phyloP scores from a whole-genome alignment of 1,284 basidiomycete genomes.

The Apiotrichum veenhuisii region DNA sequence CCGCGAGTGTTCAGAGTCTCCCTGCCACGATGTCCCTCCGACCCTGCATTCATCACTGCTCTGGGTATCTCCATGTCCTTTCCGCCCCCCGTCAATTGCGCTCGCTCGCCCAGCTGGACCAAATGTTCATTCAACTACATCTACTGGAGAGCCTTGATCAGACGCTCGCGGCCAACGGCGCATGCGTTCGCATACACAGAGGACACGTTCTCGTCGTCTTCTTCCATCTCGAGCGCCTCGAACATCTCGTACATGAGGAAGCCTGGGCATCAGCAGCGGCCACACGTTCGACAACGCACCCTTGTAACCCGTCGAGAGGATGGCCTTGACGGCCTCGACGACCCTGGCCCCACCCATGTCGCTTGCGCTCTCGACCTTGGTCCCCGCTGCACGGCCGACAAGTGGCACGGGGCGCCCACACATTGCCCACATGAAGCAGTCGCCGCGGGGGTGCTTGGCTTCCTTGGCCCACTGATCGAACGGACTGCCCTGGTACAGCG shows the following conservation, averaged over 20 bases:
- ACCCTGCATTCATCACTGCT: too few species aligned
- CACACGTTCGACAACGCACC: constrained; percentile 3
- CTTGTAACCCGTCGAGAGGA: constrained; percentile 17
- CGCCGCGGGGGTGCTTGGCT: constrained; percentile 3
- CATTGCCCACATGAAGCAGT: constrained; percentile 14
- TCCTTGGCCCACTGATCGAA: constrained; percentile 12
- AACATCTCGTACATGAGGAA: constrained; percentile 10
- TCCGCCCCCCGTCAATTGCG: too few species aligned
- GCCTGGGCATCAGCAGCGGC: background rate
- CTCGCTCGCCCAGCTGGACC: too few species aligned
- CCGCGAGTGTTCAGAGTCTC: too few species aligned
- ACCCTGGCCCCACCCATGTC: constrained; percentile 13
- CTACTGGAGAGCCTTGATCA: too few species aligned
- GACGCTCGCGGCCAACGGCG: too few species aligned
- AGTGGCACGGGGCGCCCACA: constrained; percentile 13
- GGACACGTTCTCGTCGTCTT: background rate
- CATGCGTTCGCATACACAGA: background rate
- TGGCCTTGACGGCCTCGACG: constrained; percentile 8
- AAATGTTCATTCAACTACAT: too few species aligned
- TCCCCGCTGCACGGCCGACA: constrained; percentile 12
- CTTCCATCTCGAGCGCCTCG: constrained; percentile 7
- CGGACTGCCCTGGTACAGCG: constrained; percentile 1
- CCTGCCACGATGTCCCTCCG: too few species aligned
- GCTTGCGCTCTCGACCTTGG: background rate
- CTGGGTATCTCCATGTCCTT: too few species aligned